phyloP scores from a whole-genome alignment of 192 early-diverging fungal species.

The Backusella parvicylindrica region DNA sequence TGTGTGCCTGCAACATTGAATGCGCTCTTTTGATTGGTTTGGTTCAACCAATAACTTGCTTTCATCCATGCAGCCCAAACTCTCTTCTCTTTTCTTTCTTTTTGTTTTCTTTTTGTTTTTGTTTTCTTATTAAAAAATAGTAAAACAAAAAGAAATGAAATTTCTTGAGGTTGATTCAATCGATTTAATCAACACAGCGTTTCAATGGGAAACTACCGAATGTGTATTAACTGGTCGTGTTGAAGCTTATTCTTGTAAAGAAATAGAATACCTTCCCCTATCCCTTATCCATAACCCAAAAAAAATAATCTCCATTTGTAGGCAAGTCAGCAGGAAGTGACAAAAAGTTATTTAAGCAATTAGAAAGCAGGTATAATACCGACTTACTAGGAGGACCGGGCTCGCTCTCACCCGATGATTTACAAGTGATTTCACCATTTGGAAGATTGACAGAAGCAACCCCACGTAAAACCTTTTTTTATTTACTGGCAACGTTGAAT shows the following conservation, averaged over 20 bases:
- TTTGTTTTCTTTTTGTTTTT: background rate
- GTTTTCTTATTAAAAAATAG: background rate
- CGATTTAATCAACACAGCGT: conserved; percentile 79
- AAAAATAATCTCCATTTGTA: conserved; percentile 34
- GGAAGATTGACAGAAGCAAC: conserved; percentile 83
- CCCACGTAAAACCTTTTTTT: conserved; percentile 87
- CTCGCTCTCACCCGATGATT: conserved; percentile 62
- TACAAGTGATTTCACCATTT: conserved; percentile 76
- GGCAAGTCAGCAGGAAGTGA: conserved; percentile 93
- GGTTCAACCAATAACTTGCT: background rate
- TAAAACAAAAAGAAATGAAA: conserved; percentile 11
- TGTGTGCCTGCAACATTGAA: background rate
- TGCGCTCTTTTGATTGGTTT: background rate
- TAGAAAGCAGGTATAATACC: conserved; percentile 80
- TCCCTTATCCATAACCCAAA: background rate
- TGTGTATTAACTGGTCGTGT: conserved; percentile 77
- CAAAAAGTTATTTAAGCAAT: conserved; percentile 85
- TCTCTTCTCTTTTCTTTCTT: background rate
- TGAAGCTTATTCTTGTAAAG: conserved; percentile 95
- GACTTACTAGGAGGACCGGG: conserved; percentile 54
- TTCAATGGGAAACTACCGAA: conserved; percentile 85
- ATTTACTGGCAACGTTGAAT: conserved; percentile 93
- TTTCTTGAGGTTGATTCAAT: conserved; percentile 46
- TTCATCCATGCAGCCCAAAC: background rate
- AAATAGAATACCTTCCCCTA: background rate